Percentiles rank a stretch among this genome's conserved stretches.
These are phyloP conservation scores for Agrocybe chaxingu DNA, from an alignment of 768 basidiomycete species.

Conservation along the genomic window DNA sequence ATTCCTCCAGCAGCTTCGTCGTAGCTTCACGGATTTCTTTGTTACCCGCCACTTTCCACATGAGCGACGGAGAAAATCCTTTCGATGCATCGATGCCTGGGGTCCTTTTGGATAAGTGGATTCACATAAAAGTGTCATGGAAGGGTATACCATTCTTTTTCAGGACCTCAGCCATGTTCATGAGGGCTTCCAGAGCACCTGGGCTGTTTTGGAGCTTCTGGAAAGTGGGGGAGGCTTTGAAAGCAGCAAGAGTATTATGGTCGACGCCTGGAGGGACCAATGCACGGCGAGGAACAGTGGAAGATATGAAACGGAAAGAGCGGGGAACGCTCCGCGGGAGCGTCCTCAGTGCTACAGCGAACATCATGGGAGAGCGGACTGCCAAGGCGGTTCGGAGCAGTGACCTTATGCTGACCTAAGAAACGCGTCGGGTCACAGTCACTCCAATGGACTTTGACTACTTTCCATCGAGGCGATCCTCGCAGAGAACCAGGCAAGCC, in stretches of 20 bases:
- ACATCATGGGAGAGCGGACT: constrained; percentile 1
- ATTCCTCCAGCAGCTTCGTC: constrained; percentile 41
- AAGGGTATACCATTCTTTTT: constrained; percentile 41
- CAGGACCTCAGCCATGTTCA: constrained; percentile 41
- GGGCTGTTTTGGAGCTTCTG: constrained; percentile 48
- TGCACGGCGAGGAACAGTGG: constrained; percentile 3
- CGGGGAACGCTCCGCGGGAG: not conserved
- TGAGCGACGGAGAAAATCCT: constrained; percentile 47
- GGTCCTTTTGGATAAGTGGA: not conserved
- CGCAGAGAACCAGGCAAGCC: constrained; percentile 79
- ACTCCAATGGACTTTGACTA: constrained; percentile 83
- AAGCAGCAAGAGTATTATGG: constrained; percentile 32
- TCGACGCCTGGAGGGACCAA: constrained; percentile 10
- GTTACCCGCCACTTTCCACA: constrained; percentile 52
- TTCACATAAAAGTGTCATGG: not conserved
- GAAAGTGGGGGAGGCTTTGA: constrained; percentile 39
- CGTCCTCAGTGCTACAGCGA: not conserved
- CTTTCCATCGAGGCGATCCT: constrained; percentile 88
- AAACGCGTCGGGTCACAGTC: constrained; percentile 9
- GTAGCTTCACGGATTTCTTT: constrained; percentile 50
- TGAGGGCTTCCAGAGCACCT: constrained; percentile 45
- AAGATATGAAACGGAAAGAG: not conserved
- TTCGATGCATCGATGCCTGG: constrained; percentile 47
- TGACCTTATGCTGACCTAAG: constrained; percentile 8
- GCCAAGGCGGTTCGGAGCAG: not conserved